These are phyloP conservation scores for Tritrichomonas musculus DNA, from an alignment of 208 protist genomes.

Conservation along the genomic window DNA sequence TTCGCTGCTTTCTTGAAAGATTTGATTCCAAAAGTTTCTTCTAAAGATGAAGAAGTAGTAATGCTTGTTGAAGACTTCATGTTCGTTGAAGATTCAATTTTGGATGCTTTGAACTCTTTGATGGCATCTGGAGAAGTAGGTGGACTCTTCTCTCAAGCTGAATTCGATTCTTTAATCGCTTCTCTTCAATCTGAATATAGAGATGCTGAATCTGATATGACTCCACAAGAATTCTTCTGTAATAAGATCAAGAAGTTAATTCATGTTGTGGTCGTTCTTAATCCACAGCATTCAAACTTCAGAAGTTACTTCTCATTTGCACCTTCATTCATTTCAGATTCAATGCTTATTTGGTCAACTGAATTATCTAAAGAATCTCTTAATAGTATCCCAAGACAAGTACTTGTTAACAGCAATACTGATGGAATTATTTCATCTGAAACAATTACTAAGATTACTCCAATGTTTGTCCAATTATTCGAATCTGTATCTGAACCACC, in stretches of 20 bases:
- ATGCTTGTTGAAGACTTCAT: slow-evolving; percentile 22
- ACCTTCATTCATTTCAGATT: slow-evolving; percentile 12
- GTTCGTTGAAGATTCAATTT: slow-evolving; percentile 60
- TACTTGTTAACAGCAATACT: background rate
- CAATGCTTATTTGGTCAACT: background rate
- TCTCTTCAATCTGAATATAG: slow-evolving; percentile 74
- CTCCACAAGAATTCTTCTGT: slow-evolving; percentile 66
- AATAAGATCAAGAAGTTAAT: slow-evolving; percentile 70
- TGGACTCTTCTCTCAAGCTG: slow-evolving; percentile 82
- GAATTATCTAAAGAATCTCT: background rate
- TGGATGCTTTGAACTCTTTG: slow-evolving; percentile 85
- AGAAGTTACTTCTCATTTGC: slow-evolving; percentile 19
- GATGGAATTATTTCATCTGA: background rate
- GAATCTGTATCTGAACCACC: background rate
- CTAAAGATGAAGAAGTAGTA: slow-evolving; percentile 32
- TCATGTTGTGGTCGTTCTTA: slow-evolving; percentile 82
- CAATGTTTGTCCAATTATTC: background rate
- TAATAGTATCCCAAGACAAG: background rate
- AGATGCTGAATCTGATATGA: slow-evolving; percentile 61
- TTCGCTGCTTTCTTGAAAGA: background rate
- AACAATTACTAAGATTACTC: background rate
- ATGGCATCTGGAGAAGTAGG: slow-evolving; percentile 86
- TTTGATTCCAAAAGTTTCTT: background rate
- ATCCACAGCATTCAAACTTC: slow-evolving; percentile 67
- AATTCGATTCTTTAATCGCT: slow-evolving; percentile 79